Evolutionary conservation across 2,329 filamentous ascomycete genomes (phyloP), one percentile per base, ranked within the genome.

Genomic region (Diaporthe aspalathi): DNA sequence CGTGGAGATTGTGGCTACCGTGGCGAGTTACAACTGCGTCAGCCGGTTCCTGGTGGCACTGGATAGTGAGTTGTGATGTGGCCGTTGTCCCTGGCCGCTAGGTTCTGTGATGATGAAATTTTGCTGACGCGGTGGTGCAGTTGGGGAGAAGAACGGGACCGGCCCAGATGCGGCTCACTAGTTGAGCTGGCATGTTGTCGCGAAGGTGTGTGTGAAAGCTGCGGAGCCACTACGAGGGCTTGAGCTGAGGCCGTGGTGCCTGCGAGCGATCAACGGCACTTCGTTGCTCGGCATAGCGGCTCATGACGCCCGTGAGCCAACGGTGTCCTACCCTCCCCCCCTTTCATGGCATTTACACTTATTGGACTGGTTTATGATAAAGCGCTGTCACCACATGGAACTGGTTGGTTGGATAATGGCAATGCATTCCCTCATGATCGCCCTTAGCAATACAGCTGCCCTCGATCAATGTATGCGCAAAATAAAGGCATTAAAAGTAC

Each of bases 1-100:
- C 65, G 92, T 97, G 17, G 71, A 75, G 67, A 66, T 74, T 74
- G 95, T 93, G 54, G 89, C 92, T 40, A 95, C 92, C 27, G 88
- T 89, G 75, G 93, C 92, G 16, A 90, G 89, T 68, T 97, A 97
- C 80, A 97, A 97, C 79, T 95, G 93, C 78, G 93, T 97, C 20
- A 94, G 92, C 79, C 87, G 94, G 38, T 95, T 97, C 76, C 80
- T 97, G 75, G 93, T 97, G 24, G 94, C 94, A 17, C 80, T 97
- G 70, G 91, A 97, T 82, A 93, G 89, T 91, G 82, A 81, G 88
- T 83, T 83, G n/a, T 60, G 52, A 68, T 68, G 2, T 2, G n/a
- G 7, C 14, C 20, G n/a, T 1, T 5, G 57, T 50, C 20, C 14
- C 22, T n/a, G n/a, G n/a, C n/a, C n/a, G 54, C 35, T 40, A 12